Evolutionary conservation across 495 filamentous ascomycete genomes (phyloP), one percentile per base, ranked within the genome.

Genomic region (Jackrogersella minutella): DNA sequence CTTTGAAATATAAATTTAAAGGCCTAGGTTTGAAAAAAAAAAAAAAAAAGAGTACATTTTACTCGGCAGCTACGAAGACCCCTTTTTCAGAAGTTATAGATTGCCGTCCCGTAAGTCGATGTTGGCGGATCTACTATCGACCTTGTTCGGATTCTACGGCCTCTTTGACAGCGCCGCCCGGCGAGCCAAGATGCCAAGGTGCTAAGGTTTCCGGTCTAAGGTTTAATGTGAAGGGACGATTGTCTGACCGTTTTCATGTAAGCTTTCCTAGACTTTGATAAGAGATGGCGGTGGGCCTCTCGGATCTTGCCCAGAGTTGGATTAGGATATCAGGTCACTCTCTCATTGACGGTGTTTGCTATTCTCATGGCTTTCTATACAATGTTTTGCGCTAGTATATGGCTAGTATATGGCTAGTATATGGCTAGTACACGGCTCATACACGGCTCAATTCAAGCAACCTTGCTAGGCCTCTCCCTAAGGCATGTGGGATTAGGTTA

Each of bases 131-230:
- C n/a, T n/a, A n/a, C n/a, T n/a, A n/a, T n/a, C n/a, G n/a, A n/a
- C n/a, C n/a, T n/a, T n/a, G n/a, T n/a, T n/a, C n/a, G n/a, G n/a
- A n/a, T 43, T 26, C 54, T 26, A 30, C 55, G 28, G 10, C 13
- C 19, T 26, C 14, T 14, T 14, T 46, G 19, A 17, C 10, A 41
- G 41, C 19, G 55, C 41, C 33, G 51, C 34, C 26, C 54, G 22
- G 33, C n/a, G 34, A 50, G 57, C 46, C 46, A 52, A 52, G 57
- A 13, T 21, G 57, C 44, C 57, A 52, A 52, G 49, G 21, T 49
- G 26, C 44, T 31, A 61, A 41, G 47, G 24, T 31, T 52, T 6
- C 19, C 24, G 11, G 13, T 28, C 6, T 24, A 24, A 52, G 10
- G 44, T 50, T 50, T 30, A 39, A 21, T 24, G n/a, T n/a, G 14